These are phyloP conservation scores for Neolecta irregularis DNA, from an alignment of 1,139 yeast species.

Conservation along the genomic window DNA sequence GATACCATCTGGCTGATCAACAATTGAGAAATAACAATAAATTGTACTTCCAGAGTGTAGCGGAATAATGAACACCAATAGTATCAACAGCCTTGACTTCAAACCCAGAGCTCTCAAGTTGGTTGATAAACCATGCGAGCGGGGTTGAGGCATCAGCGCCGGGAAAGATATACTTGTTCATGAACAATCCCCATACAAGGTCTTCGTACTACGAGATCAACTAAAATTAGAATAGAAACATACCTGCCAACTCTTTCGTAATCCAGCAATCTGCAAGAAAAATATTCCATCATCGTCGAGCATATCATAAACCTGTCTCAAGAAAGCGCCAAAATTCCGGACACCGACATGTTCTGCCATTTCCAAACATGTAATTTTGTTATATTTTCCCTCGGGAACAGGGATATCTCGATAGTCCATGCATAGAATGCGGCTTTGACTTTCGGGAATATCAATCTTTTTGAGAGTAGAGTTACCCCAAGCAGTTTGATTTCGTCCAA, in stretches of 20 bases:
- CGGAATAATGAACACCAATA: constrained; percentile 85
- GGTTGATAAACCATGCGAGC: constrained; percentile 60
- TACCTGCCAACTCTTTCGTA: constrained; percentile 90
- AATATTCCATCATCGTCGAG: constrained; percentile 84
- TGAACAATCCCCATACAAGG: constrained; percentile 83
- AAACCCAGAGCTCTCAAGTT: constrained; percentile 71
- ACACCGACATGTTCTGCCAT: constrained; percentile 97
- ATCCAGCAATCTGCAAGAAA: constrained; percentile 78
- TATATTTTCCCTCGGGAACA: constrained; percentile 55
- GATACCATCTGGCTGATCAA: too few relatives aligned
- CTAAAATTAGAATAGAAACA: too few relatives aligned
- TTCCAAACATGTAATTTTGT: constrained; percentile 81
- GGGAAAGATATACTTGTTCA: constrained; percentile 93
- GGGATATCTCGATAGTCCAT: constrained; percentile 88
- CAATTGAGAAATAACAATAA: too few relatives aligned
- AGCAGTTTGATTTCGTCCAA: constrained; percentile 79
- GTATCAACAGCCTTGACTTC: constrained; percentile 75
- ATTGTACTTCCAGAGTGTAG: constrained; percentile 83
- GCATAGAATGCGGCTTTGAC: constrained; percentile 68
- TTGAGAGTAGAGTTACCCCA: constrained; percentile 67
- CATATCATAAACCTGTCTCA: constrained; percentile 68
- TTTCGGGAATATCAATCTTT: constrained; percentile 48
- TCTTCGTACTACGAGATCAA: too few relatives aligned
- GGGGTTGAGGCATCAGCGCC: constrained; percentile 98
- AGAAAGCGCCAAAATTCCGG: constrained; percentile 60